phyloP scores from a whole-genome alignment of 805 yeast species.

The Saccharomycopsis amapae region DNA sequence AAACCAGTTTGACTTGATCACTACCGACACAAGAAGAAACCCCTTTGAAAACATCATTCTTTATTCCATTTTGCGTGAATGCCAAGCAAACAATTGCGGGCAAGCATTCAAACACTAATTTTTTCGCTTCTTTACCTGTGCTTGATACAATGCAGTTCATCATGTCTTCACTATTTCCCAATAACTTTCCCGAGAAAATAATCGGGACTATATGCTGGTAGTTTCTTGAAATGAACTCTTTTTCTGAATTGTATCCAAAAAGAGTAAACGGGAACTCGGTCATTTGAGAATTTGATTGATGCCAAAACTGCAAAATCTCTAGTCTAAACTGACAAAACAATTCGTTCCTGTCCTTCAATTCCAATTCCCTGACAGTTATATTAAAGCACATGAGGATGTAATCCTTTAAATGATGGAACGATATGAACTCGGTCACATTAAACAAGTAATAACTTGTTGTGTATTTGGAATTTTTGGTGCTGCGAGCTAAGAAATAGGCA shows the following conservation, averaged over 20 bases:
- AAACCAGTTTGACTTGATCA: no score
- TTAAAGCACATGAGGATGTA: slow-evolving; percentile 29
- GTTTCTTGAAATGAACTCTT: slow-evolving; percentile 34
- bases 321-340: slow-evolving; percentile 4
- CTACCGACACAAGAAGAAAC: no score
- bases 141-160: not conserved
- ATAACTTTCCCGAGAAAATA: no score
- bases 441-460: slow-evolving; percentile 32
- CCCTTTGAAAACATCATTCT: slow-evolving; percentile 29
- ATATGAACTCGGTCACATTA: slow-evolving; percentile 37
- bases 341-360: not conserved
- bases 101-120: slow-evolving; percentile 30
- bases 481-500: slow-evolving; percentile 29
- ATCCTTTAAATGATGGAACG: slow-evolving; percentile 27
- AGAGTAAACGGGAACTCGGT: slow-evolving; percentile 23
- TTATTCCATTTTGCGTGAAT: slow-evolving; percentile 34
- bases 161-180: no score
- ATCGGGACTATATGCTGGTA: no score
- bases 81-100: slow-evolving; percentile 39
- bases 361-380: not conserved
- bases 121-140: not conserved
- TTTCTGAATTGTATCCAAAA: slow-evolving; percentile 31
- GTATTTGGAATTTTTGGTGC: slow-evolving; percentile 30
- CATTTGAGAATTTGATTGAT: not conserved
- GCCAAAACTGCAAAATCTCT: slow-evolving; percentile 18